These are phyloP conservation scores for Dendrobium officinale DNA, from an alignment of 106 monocot species.

Conservation along the genomic window DNA sequence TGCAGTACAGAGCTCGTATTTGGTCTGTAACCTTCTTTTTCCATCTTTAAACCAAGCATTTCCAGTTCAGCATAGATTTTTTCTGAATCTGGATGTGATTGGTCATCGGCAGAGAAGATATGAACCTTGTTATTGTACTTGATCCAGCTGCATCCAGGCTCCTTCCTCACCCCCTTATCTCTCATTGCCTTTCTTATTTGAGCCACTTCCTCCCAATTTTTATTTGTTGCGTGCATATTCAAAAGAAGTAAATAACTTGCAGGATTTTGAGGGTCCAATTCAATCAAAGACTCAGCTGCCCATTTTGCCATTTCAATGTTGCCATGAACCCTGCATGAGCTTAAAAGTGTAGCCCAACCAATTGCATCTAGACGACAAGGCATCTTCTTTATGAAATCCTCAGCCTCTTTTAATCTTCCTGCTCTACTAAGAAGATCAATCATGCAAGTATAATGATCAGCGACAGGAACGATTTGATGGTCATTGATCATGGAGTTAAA, in stretches of 20 bases:
- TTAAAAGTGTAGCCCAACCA: constrained; percentile 71
- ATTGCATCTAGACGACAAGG: constrained; percentile 54
- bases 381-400: constrained; percentile 67
- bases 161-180: constrained; percentile 52
- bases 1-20: constrained; percentile 49
- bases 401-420: constrained; percentile 53
- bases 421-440: constrained; percentile 74
- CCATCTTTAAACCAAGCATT: constrained; percentile 34
- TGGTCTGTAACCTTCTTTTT: constrained; percentile 51
- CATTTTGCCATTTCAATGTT: constrained; percentile 73
- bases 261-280: constrained; percentile 59
- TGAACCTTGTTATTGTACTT: constrained; percentile 65
- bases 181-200: constrained; percentile 55
- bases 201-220: constrained; percentile 59
- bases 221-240: constrained; percentile 57
- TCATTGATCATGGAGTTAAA: constrained; percentile 56
- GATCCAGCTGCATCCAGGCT: constrained; percentile 88
- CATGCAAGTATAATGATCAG: constrained; percentile 83
- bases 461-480: constrained; percentile 34
- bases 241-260: constrained; percentile 69
- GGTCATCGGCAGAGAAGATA: constrained; percentile 73
- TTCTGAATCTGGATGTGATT: constrained; percentile 42
- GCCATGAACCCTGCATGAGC: constrained; percentile 63
- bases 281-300: constrained; percentile 64
- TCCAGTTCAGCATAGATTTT: constrained; percentile 56